Percentiles rank a stretch among this genome's conserved stretches.
Evolutionary conservation across 2,329 filamentous ascomycete genomes (phyloP).

Genomic region (Cladobotryum protrusum): DNA sequence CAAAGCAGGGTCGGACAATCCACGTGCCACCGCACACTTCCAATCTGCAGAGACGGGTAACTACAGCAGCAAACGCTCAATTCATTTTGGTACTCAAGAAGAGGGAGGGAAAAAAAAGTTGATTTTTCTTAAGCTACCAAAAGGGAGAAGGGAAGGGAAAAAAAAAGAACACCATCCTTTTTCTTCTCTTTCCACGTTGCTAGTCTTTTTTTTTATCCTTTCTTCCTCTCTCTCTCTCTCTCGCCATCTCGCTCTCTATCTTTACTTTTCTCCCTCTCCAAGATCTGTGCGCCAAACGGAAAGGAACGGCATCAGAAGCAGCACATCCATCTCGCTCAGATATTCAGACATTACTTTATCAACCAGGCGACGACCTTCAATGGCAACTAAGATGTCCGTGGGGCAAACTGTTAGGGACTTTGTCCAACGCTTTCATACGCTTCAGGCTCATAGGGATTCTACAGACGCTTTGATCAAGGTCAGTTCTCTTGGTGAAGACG

Average conservation of each 20-base stretch:
- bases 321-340: neutral
- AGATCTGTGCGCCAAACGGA: neutral
- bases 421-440: constrained; percentile 38
- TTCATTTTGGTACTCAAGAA: neutral
- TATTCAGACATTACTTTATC: neutral
- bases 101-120: no score
- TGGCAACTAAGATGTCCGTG: constrained; percentile 17
- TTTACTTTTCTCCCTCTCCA: no score
- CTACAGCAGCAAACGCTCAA: no score
- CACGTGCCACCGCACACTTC: no score
- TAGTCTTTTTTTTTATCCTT: no score
- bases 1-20: no score
- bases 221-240: no score
- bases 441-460: constrained; percentile 36
- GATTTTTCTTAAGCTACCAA: neutral
- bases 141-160: neutral
- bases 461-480: constrained; percentile 44
- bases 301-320: neutral
- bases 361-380: neutral
- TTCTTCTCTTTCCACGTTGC: neutral
- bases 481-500: constrained; percentile 11
- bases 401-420: constrained; percentile 36
- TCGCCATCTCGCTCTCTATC: no score
- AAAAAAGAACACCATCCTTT: neutral
- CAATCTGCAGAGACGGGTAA: no score